Conservation (phyloP, 1,139 yeast genomes). For the Protomyces macrosporus region DNA sequence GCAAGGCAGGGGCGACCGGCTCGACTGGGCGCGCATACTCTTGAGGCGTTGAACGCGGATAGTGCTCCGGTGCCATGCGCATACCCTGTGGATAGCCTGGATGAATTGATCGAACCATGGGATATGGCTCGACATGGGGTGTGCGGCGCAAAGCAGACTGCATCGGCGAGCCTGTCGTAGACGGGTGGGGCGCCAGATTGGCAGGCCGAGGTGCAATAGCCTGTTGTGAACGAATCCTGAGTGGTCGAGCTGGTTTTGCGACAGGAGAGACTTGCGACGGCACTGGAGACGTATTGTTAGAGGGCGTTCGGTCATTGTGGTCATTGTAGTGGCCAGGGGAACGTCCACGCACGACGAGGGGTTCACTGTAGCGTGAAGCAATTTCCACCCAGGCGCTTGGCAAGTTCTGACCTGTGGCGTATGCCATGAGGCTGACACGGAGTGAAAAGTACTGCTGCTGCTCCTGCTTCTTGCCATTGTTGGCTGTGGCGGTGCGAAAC, state of each 20-base stretch:
- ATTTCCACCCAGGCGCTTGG: conserved; percentile 17
- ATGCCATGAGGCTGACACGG: conserved; percentile 1
- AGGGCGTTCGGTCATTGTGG: neutral
- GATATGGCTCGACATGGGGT: neutral
- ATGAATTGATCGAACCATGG: neutral
- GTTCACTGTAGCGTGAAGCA: conserved; percentile 17
- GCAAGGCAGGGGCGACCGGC: neutral
- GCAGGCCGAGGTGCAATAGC: neutral
- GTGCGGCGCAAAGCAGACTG: neutral
- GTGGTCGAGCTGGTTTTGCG: neutral
- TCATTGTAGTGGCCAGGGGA: conserved; percentile 25
- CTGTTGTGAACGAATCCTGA: neutral
- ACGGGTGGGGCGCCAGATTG: neutral
- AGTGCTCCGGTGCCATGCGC: neutral
- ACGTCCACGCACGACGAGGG: conserved; percentile 24
- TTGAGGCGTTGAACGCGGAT: neutral
- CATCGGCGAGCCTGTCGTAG: neutral
- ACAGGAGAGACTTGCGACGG: neutral
- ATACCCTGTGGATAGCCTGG: neutral
- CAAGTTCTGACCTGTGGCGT: neutral
- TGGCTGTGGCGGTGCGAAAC: conserved; percentile 20
- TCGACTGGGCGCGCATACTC: neutral
- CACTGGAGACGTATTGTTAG: neutral
- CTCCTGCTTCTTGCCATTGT: conserved; percentile 24
- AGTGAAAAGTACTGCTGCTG: conserved; percentile 24